Evolutionary conservation across 176 grass and related monocot genomes (phyloP), one percentile per base, ranked within the genome.

Genomic region (Canna indica): DNA sequence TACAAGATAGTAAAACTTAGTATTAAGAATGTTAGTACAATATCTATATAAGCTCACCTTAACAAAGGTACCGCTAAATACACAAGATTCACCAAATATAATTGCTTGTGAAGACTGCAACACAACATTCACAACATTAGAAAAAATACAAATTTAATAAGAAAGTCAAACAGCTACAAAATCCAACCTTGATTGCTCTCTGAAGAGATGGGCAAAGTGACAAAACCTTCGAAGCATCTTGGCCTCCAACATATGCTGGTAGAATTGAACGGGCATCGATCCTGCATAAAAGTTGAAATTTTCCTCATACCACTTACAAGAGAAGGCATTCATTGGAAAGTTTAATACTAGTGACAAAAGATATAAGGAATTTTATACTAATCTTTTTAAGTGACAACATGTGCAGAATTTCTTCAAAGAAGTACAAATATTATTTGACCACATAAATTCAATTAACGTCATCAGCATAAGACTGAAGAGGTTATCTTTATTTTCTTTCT

Each of bases 211-310:
- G 84, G 79, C 88, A 97, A 68, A 91, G 60, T 39, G 76, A 87
- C 68, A 97, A 81, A 77, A 97, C 83, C 69, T 90, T 97, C 70
- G 79, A 88, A 83, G 84, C 88, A 83, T 97, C 93, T 29, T 79
- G 47, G 30, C 84, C 86, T 50, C 64, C 81, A 75, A 92, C 91
- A 81, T 87, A 97, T 59, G 88, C 77, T 47, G 93, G 93, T 60
- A 97, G 88, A 64, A 97, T 81, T 20, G 88, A 85, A 85, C 90
- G 83, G 68, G 78, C 84, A 92, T 97, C 88, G 80, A 97, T 91
- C 93, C 93, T 97, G 67, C 41, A 81, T 84, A 42, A 66, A 61
- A 73, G 63, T 65, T 65, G 53, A 36, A 77, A 42, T 14, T 67
- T 59, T 59, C 71, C 30, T 24, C 29, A 66, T 47, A 26, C 34